These are phyloP conservation scores for Capronia americana DNA, from an alignment of 2,329 filamentous ascomycete genomes.

Conservation along the genomic window DNA sequence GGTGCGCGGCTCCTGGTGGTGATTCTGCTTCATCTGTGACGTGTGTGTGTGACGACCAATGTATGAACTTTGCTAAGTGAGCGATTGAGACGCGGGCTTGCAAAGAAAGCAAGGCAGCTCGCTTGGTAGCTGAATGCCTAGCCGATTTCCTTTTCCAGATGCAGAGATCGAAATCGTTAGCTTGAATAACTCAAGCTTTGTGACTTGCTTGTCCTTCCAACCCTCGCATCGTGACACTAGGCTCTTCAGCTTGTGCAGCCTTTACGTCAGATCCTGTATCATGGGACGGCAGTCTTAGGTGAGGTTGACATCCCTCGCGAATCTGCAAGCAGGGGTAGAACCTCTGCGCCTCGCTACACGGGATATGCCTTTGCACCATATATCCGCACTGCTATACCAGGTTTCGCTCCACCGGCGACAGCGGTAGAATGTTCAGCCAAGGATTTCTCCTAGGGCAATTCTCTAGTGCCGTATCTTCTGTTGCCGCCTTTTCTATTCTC, in stretches of 20 bases:
- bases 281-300: background rate
- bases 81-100: background rate
- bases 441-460: background rate
- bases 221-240: background rate
- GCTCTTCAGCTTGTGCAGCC: background rate
- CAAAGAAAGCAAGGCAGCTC: background rate
- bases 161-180: background rate
- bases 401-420: background rate
- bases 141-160: background rate
- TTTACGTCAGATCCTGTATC: background rate
- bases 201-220: background rate
- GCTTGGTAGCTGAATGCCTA: background rate
- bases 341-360: background rate
- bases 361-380: background rate
- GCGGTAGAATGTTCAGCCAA: background rate
- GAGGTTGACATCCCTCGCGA: background rate
- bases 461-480: background rate
- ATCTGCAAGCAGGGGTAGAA: background rate
- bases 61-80: background rate
- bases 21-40: background rate
- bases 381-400: background rate
- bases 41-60: background rate
- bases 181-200: conserved; percentile 1
- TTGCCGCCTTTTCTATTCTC: background rate
- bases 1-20: background rate